Base-by-base conservation (phyloP, 2,329 filamentous ascomycete species). In the Diaporthe ilicicola region DNA sequence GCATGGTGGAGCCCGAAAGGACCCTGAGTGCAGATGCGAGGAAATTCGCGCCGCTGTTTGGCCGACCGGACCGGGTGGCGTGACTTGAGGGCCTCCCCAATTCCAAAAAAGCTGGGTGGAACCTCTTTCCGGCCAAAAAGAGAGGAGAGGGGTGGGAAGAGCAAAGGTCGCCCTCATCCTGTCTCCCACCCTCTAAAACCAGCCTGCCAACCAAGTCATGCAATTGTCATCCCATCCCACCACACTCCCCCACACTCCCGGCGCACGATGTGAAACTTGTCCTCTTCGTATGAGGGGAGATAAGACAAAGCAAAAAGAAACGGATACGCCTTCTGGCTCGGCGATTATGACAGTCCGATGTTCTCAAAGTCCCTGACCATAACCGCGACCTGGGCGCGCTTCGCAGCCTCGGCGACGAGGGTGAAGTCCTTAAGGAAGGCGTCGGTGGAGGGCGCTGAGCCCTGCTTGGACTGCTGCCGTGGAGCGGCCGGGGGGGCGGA, bases 351-450 rank as follows among this genome's bases (percentile, higher is more conserved):
- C 56, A 94, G 81, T 67, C 88, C 89, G 77, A 93, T 87, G 74
- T 90, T 89, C 77, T 94, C 94, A 78, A 98, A 87, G 81, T 98
- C 95, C 73, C 95, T 88, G 86, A 95, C 93, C 79, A 98, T 85
- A 77, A 94, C 91, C 51, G 94, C 94, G 86, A 98, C 93, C 82
- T 98, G 94, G 12, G 95, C 95, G 51, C 95, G 88, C 83, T 97
- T 97, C 53, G 94, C 95, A 2, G 95, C 95, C 84, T 98, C 95
- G 44, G 95, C 95, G 51, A 98, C 88, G 37, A 98, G 88, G 71
- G 89, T 95, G 78, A 95, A 93, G 81, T 97, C 92, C 76, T 91
- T 90, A 72, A 97, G 87, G 78, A 94, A 94, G 34, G 82, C 75
- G 67, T 89, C 87, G 65, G 87, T 86, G 17, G 85, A 86, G 1